Evolutionary conservation across 2,329 filamentous ascomycete species (phyloP).

Genomic region (Elsinoe necatrix): DNA sequence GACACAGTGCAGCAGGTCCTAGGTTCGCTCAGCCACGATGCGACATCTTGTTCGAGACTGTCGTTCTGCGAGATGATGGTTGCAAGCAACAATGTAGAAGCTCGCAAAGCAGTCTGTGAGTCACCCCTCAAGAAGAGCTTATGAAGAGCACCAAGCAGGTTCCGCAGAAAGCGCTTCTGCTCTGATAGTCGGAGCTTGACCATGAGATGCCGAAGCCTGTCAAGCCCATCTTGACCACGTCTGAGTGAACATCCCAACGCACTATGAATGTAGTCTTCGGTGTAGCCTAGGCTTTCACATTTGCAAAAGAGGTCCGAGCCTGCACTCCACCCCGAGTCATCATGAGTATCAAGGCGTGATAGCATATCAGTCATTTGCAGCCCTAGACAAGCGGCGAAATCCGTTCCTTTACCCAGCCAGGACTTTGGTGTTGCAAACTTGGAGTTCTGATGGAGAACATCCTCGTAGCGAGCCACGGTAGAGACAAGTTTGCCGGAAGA

Average conservation of each 20-base stretch:
- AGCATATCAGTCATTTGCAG: not conserved
- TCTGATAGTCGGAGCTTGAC: constrained; percentile 40
- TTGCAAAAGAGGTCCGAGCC: constrained; percentile 45
- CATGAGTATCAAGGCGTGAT: constrained; percentile 19
- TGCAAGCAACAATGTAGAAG: constrained; percentile 17
- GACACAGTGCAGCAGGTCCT: constrained; percentile 20
- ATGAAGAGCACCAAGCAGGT: constrained; percentile 25
- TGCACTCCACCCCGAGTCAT: constrained; percentile 25
- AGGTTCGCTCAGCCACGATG: constrained; percentile 22
- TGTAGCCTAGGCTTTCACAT: constrained; percentile 62
- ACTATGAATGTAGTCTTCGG: constrained; percentile 40
- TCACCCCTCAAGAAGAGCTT: constrained; percentile 22
- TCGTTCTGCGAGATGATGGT: constrained; percentile 17
- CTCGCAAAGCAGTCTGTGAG: constrained; percentile 8
- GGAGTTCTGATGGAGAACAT: constrained; percentile 32
- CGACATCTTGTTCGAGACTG: constrained; percentile 19
- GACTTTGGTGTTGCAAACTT: not conserved
- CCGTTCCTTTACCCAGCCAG: not conserved
- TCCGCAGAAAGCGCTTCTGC: constrained; percentile 38
- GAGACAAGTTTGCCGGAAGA: constrained; percentile 54
- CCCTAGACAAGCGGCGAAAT: not conserved
- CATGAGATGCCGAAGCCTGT: constrained; percentile 27
- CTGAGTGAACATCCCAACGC: not conserved
- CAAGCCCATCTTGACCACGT: not conserved
- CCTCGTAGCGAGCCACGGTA: constrained; percentile 51